Evolutionary conservation across 768 basidiomycete genomes (phyloP).

Genomic region (Hebeloma cylindrosporum): DNA sequence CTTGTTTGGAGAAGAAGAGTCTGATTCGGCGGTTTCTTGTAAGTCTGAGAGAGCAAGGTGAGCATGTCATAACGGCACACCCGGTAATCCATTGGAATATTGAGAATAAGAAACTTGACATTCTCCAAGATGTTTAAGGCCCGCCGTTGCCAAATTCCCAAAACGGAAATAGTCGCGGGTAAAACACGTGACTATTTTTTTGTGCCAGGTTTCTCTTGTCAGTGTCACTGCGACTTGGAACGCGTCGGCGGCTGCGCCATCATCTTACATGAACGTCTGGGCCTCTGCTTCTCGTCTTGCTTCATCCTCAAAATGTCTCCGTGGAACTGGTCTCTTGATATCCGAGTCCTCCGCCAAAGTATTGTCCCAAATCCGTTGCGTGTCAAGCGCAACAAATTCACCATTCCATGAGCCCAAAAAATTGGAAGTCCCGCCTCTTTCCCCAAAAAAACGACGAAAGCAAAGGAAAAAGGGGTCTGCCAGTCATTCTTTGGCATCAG

Average conservation of each 20-base stretch:
- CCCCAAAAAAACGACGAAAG: too few species aligned
- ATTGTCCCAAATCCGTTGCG: background rate
- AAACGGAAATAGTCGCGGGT: too few species aligned
- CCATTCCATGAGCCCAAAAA: too few species aligned
- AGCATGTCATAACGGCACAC: conserved; percentile 27
- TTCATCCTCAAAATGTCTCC: conserved; percentile 4
- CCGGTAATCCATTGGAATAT: conserved; percentile 48
- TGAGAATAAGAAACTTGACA: conserved; percentile 43
- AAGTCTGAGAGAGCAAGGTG: background rate
- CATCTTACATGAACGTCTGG: conserved; percentile 7
- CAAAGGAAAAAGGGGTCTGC: too few species aligned
- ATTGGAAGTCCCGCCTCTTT: too few species aligned
- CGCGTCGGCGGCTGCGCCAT: too few species aligned
- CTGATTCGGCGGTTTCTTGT: conserved; percentile 37
- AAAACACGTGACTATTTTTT: too few species aligned
- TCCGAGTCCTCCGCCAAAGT: background rate
- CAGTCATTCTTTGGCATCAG: too few species aligned
- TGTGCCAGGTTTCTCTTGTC: too few species aligned
- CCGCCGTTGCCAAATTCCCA: too few species aligned
- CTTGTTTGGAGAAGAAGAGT: conserved; percentile 83
- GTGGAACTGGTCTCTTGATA: background rate
- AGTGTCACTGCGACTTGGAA: too few species aligned
- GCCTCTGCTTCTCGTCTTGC: conserved; percentile 4
- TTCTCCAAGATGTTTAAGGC: too few species aligned
- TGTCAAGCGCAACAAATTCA: background rate